These are phyloP conservation scores for Boechera retrofracta DNA, from an alignment of 345 rosid species.

Conservation along the genomic window DNA sequence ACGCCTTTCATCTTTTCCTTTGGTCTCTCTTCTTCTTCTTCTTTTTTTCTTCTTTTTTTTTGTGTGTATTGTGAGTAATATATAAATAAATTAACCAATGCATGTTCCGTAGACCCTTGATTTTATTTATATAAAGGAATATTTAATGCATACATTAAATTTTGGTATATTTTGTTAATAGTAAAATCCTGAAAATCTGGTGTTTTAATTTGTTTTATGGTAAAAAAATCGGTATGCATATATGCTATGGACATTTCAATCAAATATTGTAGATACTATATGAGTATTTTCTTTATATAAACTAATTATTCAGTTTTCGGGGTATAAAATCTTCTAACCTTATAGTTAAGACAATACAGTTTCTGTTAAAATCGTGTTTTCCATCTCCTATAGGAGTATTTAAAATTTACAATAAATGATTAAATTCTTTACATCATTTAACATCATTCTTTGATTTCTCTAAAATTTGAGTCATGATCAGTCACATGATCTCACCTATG, in stretches of 20 bases:
- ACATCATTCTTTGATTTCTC: not conserved
- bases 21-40: not conserved
- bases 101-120: not conserved
- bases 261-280: not conserved
- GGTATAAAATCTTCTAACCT: not conserved
- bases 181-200: not conserved
- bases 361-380: not conserved
- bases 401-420: not conserved
- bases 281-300: not conserved
- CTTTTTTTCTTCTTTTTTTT: not conserved
- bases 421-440: not conserved
- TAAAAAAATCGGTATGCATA: not conserved
- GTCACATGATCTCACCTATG: not conserved
- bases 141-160: not conserved
- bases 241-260: not conserved
- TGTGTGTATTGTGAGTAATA: not conserved
- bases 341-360: not conserved
- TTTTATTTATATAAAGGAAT: not conserved
- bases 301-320: not conserved
- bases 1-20: slow-evolving; percentile 10
- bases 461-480: not conserved
- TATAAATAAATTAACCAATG: not conserved
- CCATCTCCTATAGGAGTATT: not conserved
- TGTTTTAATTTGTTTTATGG: slow-evolving; percentile 1
- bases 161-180: not conserved